Evolutionary conservation across 345 rosid species (phyloP).

Genomic region (Geranium rotundifolium): DNA sequence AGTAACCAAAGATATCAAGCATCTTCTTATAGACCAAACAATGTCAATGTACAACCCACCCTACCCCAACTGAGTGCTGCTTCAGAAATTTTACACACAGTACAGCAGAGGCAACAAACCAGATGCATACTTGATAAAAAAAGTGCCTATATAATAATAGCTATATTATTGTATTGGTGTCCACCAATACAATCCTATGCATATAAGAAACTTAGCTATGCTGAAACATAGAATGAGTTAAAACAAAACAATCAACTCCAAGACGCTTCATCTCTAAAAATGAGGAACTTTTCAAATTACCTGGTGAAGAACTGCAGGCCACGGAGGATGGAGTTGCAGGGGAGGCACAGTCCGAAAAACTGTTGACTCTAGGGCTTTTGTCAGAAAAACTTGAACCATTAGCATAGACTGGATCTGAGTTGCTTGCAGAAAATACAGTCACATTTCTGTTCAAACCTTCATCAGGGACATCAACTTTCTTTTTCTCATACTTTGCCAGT

Average conservation of each 20-base stretch:
- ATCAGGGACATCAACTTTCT: constrained; percentile 68
- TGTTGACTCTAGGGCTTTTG: constrained; percentile 49
- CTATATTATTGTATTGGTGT: too few species aligned
- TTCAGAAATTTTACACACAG: neutral
- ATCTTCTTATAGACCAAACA: too few species aligned
- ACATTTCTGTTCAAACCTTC: constrained; percentile 36
- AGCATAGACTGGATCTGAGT: constrained; percentile 34
- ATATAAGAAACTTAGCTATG: neutral
- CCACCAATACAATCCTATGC: neutral
- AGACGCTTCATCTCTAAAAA: neutral
- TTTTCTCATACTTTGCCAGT: constrained; percentile 86
- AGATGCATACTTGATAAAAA: neutral
- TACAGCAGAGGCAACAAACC: neutral
- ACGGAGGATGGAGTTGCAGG: constrained; percentile 93
- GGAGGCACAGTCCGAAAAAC: constrained; percentile 56
- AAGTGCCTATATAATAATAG: too few species aligned
- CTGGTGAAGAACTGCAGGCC: constrained; percentile 84
- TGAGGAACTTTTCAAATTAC: constrained; percentile 18
- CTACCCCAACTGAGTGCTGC: neutral
- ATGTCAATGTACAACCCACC: too few species aligned
- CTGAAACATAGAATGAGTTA: neutral
- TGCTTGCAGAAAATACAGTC: constrained; percentile 16
- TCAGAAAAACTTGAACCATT: constrained; percentile 35
- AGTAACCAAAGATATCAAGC: neutral
- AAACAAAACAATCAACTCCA: neutral